Evolutionary conservation across 371 early-diverging fungal species (phyloP).

Genomic region (Rhizomucor miehei): DNA sequence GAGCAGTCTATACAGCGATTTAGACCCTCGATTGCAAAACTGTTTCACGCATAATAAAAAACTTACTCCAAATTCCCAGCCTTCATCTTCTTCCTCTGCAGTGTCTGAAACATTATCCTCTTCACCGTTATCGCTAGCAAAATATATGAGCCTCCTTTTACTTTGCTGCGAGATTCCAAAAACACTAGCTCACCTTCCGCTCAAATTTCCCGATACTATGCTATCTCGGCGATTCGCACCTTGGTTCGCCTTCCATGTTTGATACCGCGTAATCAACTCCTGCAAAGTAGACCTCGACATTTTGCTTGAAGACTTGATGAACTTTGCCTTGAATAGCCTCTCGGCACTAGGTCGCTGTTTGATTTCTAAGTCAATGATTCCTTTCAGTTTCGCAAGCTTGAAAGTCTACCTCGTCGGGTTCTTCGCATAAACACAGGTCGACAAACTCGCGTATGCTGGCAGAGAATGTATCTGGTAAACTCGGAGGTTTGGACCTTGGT

Average conservation of each 20-base stretch:
- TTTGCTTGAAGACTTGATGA: slow-evolving; percentile 52
- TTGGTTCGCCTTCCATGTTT: slow-evolving; percentile 47
- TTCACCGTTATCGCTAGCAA: slow-evolving; percentile 8
- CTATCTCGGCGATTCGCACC: slow-evolving; percentile 39
- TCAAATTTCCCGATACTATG: slow-evolving; percentile 38
- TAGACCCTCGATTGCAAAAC: background rate
- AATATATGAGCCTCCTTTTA: background rate
- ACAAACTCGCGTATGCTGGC: slow-evolving; percentile 89
- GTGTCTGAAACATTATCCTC: slow-evolving; percentile 26
- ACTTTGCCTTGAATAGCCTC: slow-evolving; percentile 53
- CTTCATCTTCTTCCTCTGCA: slow-evolving; percentile 28
- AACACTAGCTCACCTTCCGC: slow-evolving; percentile 36
- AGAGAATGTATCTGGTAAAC: slow-evolving; percentile 72
- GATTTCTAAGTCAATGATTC: background rate
- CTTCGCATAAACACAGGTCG: slow-evolving; percentile 78
- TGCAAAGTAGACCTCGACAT: slow-evolving; percentile 38
- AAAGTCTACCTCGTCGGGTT: slow-evolving; percentile 70
- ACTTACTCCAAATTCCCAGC: slow-evolving; percentile 49
- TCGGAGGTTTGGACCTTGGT: slow-evolving; percentile 71
- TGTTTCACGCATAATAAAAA: background rate
- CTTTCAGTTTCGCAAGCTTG: background rate
- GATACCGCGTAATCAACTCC: slow-evolving; percentile 51
- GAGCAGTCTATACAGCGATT: slow-evolving; percentile 6
- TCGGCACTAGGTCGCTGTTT: slow-evolving; percentile 59
- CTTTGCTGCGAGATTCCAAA: background rate